Evolutionary conservation across 2,329 filamentous ascomycete genomes (phyloP).

Genomic region (Tolypocladium guangdongense): DNA sequence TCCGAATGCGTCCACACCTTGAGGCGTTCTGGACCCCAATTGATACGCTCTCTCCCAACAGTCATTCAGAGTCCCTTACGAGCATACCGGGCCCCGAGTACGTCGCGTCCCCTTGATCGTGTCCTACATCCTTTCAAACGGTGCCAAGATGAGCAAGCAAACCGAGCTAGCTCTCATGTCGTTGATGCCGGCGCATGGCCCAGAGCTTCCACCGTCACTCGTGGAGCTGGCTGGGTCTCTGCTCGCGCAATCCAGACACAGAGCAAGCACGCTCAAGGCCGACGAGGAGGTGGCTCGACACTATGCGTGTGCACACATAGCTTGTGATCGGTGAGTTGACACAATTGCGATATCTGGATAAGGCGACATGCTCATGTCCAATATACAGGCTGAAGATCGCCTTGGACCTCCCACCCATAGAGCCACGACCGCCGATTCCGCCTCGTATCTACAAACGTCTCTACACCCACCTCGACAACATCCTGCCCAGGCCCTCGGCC

Average conservation of each 20-base stretch:
- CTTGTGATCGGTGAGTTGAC: constrained; percentile 61
- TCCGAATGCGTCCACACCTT: background rate
- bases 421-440: constrained; percentile 65
- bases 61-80: background rate
- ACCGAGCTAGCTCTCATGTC: constrained; percentile 64
- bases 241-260: constrained; percentile 68
- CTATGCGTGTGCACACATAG: constrained; percentile 80
- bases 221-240: constrained; percentile 61
- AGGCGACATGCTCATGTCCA: background rate
- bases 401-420: constrained; percentile 67
- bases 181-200: constrained; percentile 61
- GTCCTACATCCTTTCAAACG: background rate
- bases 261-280: constrained; percentile 65
- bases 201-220: constrained; percentile 56
- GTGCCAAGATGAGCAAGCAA: constrained; percentile 54
- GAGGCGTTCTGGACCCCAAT: background rate
- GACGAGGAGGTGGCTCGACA: constrained; percentile 81
- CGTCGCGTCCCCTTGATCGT: background rate
- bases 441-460: constrained; percentile 77
- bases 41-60: background rate
- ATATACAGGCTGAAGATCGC: constrained; percentile 57
- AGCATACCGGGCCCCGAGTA: too few species aligned
- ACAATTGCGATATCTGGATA: background rate
- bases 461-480: constrained; percentile 67
- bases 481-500: constrained; percentile 39